These are phyloP conservation scores for Chenopodium suecicum DNA, from an alignment of 148 eudicot genomes.

Conservation along the genomic window DNA sequence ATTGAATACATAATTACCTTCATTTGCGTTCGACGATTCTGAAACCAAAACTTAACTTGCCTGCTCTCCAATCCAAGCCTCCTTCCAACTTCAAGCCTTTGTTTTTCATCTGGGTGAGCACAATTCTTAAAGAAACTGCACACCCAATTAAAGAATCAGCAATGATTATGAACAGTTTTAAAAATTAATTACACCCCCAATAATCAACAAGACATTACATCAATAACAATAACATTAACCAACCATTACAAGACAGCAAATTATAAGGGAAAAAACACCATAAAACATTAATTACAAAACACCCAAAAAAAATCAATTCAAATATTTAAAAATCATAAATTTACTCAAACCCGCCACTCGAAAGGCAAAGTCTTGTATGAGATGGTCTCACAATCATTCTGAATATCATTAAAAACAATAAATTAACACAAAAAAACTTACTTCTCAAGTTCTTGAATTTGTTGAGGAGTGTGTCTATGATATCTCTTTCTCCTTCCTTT, in stretches of 20 bases:
- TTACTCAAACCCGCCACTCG: neutral
- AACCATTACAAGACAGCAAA: slow-evolving; percentile 14
- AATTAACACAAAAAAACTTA: slow-evolving; percentile 21
- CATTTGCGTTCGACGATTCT: slow-evolving; percentile 77
- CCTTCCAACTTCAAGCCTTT: slow-evolving; percentile 65
- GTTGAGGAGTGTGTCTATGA: slow-evolving; percentile 74
- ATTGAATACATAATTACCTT: slow-evolving; percentile 47
- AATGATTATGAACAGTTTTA: neutral
- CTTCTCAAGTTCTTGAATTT: slow-evolving; percentile 85
- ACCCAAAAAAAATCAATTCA: neutral
- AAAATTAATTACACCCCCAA: slow-evolving; percentile 6
- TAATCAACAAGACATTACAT: slow-evolving; percentile 3
- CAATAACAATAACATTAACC: slow-evolving; percentile 13
- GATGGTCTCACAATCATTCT: neutral
- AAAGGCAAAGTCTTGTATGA: neutral
- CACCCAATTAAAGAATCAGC: neutral
- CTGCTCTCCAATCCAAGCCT: slow-evolving; percentile 54
- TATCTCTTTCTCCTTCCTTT: slow-evolving; percentile 49
- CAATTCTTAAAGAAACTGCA: slow-evolving; percentile 60
- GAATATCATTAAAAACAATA: neutral
- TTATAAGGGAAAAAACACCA: neutral
- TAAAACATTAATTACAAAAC: slow-evolving; percentile 8
- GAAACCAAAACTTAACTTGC: slow-evolving; percentile 95
- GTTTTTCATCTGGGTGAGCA: slow-evolving; percentile 81
- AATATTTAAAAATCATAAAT: neutral